Percentiles rank a stretch among this genome's conserved stretches.
These are phyloP conservation scores for Erysimum cheiri DNA, from an alignment of 441 rosid species.

Conservation along the genomic window DNA sequence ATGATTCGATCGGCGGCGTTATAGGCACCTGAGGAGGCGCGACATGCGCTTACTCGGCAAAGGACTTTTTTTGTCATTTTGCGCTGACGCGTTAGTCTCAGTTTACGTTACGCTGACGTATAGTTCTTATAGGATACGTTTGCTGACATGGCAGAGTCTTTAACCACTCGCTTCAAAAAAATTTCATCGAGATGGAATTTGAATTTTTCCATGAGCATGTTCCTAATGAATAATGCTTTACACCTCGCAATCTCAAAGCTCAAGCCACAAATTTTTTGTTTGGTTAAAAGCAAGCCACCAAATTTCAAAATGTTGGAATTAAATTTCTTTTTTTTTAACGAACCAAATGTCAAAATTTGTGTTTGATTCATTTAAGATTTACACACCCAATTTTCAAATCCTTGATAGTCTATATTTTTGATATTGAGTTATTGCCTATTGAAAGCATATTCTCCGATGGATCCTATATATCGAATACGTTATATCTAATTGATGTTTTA, in stretches of 20 bases:
- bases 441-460: neutral
- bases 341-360: neutral
- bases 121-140: constrained; percentile 1
- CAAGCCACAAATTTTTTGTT: neutral
- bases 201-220: constrained; percentile 25
- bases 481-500: constrained; percentile 4
- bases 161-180: constrained; percentile 10
- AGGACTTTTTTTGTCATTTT: constrained; percentile 24
- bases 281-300: constrained; percentile 24
- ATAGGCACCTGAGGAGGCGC: constrained; percentile 30
- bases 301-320: neutral
- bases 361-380: neutral
- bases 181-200: constrained; percentile 19
- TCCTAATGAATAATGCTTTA: constrained; percentile 30
- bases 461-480: constrained; percentile 22
- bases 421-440: too few species aligned
- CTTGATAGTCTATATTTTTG: neutral
- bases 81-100: constrained; percentile 6
- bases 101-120: constrained; percentile 18
- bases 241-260: constrained; percentile 21
- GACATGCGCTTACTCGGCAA: constrained; percentile 23
- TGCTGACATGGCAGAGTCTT: constrained; percentile 6
- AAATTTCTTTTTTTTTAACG: too few species aligned
- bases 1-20: constrained; percentile 5
- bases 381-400: neutral